Base-by-base conservation (phyloP, 164 flowering plant species). In the Macadamia tetraphylla region DNA sequence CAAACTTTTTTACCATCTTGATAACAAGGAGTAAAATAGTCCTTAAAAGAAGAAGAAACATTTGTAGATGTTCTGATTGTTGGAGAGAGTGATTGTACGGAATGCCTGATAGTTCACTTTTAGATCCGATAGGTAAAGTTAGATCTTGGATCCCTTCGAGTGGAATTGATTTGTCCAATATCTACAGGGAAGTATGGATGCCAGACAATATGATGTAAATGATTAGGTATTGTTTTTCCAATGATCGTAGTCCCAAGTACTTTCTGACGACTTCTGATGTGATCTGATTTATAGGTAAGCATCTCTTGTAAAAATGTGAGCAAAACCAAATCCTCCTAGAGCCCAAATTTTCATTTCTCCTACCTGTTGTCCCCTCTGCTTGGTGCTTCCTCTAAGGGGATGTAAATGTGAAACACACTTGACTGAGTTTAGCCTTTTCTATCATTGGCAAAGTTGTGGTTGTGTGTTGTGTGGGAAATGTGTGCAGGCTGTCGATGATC, bases 381-480 rank as follows among this genome's bases (percentile, higher is more conserved):
- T 23, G 23, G 23, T 23, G 23, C 23, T 23, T 23, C 23, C 23
- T 23, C 23, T 23, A 23, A 23, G 23, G 23, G 23, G 92, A 73
- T 74, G 80, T 62, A 83, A 78, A 57, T 89, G 97, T 66, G 70
- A 70, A 56, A 49, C 62, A 10, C 75, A 67, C 17, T 67, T 78
- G 51, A 56, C 71, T 0, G 80, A 74, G 49, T 69, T 70, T 46
- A 75, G 74, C 63, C 63, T 68, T 29, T 69, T 78, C 70, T 80
- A 80, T 72, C 71, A 63, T n/a, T 89, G 94, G 79, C 80, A 74
- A 63, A 76, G 85, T 58, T 94, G 96, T 70, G 86, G 84, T 15
- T 82, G 66, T 23, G 23, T 23, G 23, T 23, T 23, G 23, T 89
- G 97, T 72, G 79, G 63, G 62, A 82, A 77, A 11, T 89, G 98